These are phyloP conservation scores for Thermomyces lanuginosus DNA, from an alignment of 2,329 filamentous ascomycete species.

Conservation along the genomic window DNA sequence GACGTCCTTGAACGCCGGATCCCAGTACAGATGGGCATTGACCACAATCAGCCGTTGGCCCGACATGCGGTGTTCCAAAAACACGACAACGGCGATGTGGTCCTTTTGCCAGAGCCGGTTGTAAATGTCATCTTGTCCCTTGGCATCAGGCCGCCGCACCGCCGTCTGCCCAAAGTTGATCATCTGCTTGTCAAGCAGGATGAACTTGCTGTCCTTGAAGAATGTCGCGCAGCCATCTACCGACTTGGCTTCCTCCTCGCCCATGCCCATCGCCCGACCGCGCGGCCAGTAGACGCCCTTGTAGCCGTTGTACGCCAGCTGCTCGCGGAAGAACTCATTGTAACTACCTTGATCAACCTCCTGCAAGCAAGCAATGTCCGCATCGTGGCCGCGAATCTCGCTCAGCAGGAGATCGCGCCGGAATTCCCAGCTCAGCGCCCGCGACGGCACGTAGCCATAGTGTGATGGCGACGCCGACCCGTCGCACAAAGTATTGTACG, in stretches of 20 bases:
- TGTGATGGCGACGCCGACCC: slow-evolving; percentile 71
- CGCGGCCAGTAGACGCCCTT: slow-evolving; percentile 90
- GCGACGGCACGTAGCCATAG: slow-evolving; percentile 79
- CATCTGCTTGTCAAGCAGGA: slow-evolving; percentile 82
- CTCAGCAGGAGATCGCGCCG: slow-evolving; percentile 67
- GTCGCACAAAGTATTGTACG: slow-evolving; percentile 92
- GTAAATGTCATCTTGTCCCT: slow-evolving; percentile 92
- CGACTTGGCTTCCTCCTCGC: slow-evolving; percentile 67
- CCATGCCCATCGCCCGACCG: slow-evolving; percentile 78
- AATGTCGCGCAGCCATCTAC: slow-evolving; percentile 96
- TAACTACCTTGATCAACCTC: slow-evolving; percentile 88
- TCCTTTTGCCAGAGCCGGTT: slow-evolving; percentile 98
- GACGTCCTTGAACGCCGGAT: slow-evolving; percentile 76
- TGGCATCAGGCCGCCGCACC: slow-evolving; percentile 92
- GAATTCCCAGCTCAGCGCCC: slow-evolving; percentile 72
- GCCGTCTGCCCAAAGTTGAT: slow-evolving; percentile 84
- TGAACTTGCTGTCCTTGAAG: slow-evolving; percentile 88
- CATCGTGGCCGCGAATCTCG: slow-evolving; percentile 61
- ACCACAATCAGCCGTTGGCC: slow-evolving; percentile 85
- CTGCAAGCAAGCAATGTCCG: slow-evolving; percentile 84
- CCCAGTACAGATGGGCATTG: slow-evolving; percentile 92
- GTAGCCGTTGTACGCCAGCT: slow-evolving; percentile 74
- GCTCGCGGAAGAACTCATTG: slow-evolving; percentile 77
- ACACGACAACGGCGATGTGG: slow-evolving; percentile 82
- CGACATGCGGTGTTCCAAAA: slow-evolving; percentile 80